Conservation (phyloP, 805 yeast species). For the Wickerhamiella kurtzmanii region DNA sequence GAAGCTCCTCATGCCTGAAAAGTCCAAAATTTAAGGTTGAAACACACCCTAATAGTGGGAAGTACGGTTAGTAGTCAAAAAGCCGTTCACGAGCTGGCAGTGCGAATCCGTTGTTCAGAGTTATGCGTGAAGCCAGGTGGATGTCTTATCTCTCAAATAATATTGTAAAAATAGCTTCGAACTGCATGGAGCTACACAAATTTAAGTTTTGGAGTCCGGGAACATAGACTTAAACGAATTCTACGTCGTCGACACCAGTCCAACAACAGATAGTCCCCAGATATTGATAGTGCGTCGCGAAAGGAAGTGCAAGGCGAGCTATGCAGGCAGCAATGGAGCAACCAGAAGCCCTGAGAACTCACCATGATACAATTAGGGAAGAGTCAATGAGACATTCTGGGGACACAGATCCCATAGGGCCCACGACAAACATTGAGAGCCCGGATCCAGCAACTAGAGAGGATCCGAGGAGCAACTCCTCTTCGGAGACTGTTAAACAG, state of each 20-base stretch:
- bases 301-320: too few species aligned
- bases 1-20: too few species aligned
- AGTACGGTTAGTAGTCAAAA: neutral
- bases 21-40: neutral
- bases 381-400: too few species aligned
- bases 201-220: neutral
- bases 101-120: neutral
- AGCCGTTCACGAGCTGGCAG: neutral
- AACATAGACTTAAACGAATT: neutral
- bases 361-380: too few species aligned
- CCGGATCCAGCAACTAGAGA: too few species aligned
- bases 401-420: too few species aligned
- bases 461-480: too few species aligned
- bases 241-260: neutral
- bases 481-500: too few species aligned
- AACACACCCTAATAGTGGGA: neutral
- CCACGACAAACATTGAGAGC: too few species aligned
- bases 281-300: too few species aligned
- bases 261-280: neutral
- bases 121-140: neutral
- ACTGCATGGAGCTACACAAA: neutral
- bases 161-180: neutral
- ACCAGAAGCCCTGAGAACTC: too few species aligned
- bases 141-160: neutral
- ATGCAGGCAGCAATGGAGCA: too few species aligned